These are phyloP conservation scores for Aureobasidium sp. DNA, from an alignment of 2,329 filamentous ascomycete genomes.

Conservation along the genomic window DNA sequence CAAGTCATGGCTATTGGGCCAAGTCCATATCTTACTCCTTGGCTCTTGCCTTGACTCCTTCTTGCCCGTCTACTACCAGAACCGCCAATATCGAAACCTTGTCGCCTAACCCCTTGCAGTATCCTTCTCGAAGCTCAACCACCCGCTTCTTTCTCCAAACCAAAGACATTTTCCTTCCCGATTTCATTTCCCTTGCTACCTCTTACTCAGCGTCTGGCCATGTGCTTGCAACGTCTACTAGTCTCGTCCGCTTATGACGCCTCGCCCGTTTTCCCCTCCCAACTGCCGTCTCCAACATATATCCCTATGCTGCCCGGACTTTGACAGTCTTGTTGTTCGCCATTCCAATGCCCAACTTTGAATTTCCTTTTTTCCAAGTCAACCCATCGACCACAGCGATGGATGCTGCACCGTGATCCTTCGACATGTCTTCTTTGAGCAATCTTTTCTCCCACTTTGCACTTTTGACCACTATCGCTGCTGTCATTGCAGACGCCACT, in stretches of 20 bases:
- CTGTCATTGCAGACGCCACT: background rate
- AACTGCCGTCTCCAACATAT: constrained; percentile 5
- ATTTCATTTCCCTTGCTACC: background rate
- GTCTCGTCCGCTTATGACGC: background rate
- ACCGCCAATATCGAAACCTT: background rate
- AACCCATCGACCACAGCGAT: background rate
- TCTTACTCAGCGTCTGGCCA: background rate
- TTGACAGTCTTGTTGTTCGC: background rate
- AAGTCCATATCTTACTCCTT: no score
- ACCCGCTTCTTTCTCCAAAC: background rate
- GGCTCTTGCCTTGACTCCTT: no score
- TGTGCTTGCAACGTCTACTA: constrained; percentile 14
- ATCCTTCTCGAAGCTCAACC: background rate
- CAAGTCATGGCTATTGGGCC: no score
- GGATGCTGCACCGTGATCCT: background rate
- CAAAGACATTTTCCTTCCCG: background rate
- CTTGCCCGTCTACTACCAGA: no score
- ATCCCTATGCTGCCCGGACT: background rate
- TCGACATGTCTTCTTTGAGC: background rate
- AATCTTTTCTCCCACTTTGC: background rate
- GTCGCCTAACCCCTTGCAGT: background rate
- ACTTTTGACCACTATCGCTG: background rate
- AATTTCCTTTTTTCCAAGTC: background rate
- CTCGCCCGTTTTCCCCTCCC: background rate
- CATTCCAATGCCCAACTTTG: background rate